A percentile compares a stretch with the other conserved stretches of the same genome.
Conservation (phyloP, 2,329 filamentous ascomycete species). For the Penicillium sp. region DNA sequence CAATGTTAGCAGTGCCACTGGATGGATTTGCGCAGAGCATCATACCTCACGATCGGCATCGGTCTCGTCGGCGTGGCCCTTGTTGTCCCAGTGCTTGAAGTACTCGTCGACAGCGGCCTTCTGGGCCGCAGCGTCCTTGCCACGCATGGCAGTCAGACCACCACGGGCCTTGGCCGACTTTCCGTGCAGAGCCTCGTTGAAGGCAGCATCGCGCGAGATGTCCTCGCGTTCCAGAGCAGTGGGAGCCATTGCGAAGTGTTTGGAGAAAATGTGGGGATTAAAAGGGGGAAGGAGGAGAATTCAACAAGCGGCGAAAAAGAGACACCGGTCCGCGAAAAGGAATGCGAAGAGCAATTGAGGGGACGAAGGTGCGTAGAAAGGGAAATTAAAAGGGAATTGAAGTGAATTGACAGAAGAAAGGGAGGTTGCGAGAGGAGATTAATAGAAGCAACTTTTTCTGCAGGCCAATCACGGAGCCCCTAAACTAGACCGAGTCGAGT, state of each 20-base stretch:
- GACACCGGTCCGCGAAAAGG: slow-evolving; percentile 7
- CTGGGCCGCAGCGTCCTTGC: slow-evolving; percentile 76
- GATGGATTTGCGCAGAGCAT: not conserved
- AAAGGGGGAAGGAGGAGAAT: slow-evolving; percentile 11
- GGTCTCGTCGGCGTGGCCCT: slow-evolving; percentile 75
- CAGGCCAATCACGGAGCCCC: slow-evolving; percentile 22
- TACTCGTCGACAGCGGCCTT: slow-evolving; percentile 84
- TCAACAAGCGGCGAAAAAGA: slow-evolving; percentile 5
- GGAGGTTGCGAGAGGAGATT: slow-evolving; percentile 16
- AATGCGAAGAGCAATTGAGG: not conserved
- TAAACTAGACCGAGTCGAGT: slow-evolving; percentile 14
- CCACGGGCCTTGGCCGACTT: slow-evolving; percentile 67
- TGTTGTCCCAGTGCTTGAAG: slow-evolving; percentile 96
- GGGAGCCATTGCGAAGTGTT: slow-evolving; percentile 49
- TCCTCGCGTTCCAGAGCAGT: slow-evolving; percentile 73
- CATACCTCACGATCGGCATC: slow-evolving; percentile 73
- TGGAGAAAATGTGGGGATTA: slow-evolving; percentile 22
- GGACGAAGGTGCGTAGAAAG: not conserved
- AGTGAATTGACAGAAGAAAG: slow-evolving; percentile 7
- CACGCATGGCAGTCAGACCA: slow-evolving; percentile 78
- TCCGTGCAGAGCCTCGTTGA: slow-evolving; percentile 85
- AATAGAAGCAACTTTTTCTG: slow-evolving; percentile 25
- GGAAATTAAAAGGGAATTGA: not conserved
- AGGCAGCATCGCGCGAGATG: slow-evolving; percentile 79
- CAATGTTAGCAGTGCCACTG: slow-evolving; percentile 12